Base-by-base conservation (phyloP, 306 rosid genomes). In the Fragaria iinumae region DNA sequence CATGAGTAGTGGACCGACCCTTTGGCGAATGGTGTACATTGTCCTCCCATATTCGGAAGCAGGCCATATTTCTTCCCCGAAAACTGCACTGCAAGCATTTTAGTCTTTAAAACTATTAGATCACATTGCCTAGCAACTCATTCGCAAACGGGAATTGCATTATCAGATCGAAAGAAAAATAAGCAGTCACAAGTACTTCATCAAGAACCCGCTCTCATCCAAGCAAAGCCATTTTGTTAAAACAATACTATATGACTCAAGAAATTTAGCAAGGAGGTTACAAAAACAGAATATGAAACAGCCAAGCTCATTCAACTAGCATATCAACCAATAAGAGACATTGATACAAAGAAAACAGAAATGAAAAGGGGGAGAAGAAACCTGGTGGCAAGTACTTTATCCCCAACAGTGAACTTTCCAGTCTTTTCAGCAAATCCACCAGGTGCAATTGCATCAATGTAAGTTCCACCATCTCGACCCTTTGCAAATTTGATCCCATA, bases 21-120 rank as follows among this genome's bases (percentile, higher is more conserved):
- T 87, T 78, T 91, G 98, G 73, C 96, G 91, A 80, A 96, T 96
- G 43, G 99, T 92, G 84, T 96, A 96, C 98, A 96, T 96, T 73
- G 99, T 96, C 84, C 98, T 87, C 75, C 99, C 99, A 78, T 96
- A 96, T 79, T 92, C 99, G 3, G 97, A 97, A 78, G 99, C 99
- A 64, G 97, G 90, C 97, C 99, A 96, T 79, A 92, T 91, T 76
- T 96, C 99, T 4, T 96, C 90, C 86, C 99, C 98, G 59, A 96
- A 95, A 80, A 92, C 97, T 86, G 99, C 99, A 74, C 99, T 95
- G 96, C 87, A 88, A 74, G 70, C 71, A 77, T 77, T 69, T 80
- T 60, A 65, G 48, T 18, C 70, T 69, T 82, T 66, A 68, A 75
- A 83, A 70, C 68, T 71, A 66, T 71, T 72, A 77, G 50, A 82